Evolutionary conservation across 2,329 filamentous ascomycete species (phyloP).

Genomic region (Nigrograna mackinnonii): DNA sequence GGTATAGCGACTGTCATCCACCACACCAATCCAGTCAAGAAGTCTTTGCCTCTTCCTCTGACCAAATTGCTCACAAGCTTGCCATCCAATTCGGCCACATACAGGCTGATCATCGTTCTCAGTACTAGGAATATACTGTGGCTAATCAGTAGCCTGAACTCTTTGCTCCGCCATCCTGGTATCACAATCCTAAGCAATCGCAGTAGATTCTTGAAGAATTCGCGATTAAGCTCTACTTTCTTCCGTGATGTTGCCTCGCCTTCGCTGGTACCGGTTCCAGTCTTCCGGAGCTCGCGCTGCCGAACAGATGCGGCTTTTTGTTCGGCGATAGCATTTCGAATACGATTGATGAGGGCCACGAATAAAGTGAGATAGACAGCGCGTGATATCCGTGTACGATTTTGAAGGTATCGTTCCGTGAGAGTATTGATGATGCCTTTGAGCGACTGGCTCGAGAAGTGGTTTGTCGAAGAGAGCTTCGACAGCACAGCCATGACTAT

Average conservation of each 20-base stretch:
- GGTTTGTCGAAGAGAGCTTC: slow-evolving; percentile 34
- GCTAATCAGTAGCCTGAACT: slow-evolving; percentile 81
- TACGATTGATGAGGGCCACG: slow-evolving; percentile 65
- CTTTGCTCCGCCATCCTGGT: slow-evolving; percentile 86
- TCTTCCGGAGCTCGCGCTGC: slow-evolving; percentile 61
- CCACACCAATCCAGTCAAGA: slow-evolving; percentile 86
- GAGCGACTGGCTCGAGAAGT: slow-evolving; percentile 33
- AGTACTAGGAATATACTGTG: slow-evolving; percentile 93
- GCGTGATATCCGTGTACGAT: slow-evolving; percentile 46
- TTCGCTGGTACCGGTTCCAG: slow-evolving; percentile 50
- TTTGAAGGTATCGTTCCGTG: slow-evolving; percentile 39
- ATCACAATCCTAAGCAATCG: slow-evolving; percentile 84
- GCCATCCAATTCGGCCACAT: slow-evolving; percentile 95
- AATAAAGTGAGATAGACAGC: slow-evolving; percentile 47
- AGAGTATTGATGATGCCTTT: slow-evolving; percentile 42
- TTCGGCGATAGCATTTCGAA: slow-evolving; percentile 88
- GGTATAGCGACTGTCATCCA: slow-evolving; percentile 98
- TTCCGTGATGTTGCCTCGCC: slow-evolving; percentile 57
- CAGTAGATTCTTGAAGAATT: slow-evolving; percentile 79
- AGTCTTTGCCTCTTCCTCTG: slow-evolving; percentile 87
- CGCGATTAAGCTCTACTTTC: slow-evolving; percentile 90
- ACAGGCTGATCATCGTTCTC: slow-evolving; percentile 88
- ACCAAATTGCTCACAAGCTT: slow-evolving; percentile 90
- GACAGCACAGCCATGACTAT: slow-evolving; percentile 44
- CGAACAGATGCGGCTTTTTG: slow-evolving; percentile 82